A percentile compares a stretch with the other conserved stretches of the same genome.
These are phyloP conservation scores for Carallia pectinifolia DNA, from an alignment of 345 rosid genomes.

Conservation along the genomic window DNA sequence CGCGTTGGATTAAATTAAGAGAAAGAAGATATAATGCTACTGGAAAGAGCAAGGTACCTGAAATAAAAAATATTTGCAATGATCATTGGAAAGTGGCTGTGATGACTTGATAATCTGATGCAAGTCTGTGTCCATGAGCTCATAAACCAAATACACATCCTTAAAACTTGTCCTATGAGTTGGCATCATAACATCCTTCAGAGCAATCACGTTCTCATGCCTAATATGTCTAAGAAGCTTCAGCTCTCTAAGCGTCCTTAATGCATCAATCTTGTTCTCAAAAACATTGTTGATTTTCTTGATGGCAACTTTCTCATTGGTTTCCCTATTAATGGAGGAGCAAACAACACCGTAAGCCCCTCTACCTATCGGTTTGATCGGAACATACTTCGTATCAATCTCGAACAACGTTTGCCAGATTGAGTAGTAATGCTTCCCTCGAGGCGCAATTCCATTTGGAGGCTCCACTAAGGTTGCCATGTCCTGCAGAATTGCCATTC, in stretches of 20 bases:
- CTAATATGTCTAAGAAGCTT: constrained; percentile 72
- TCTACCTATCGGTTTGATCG: constrained; percentile 79
- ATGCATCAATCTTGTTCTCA: constrained; percentile 62
- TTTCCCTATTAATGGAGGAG: constrained; percentile 71
- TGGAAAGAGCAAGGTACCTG: constrained; percentile 41
- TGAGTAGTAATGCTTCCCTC: constrained; percentile 72
- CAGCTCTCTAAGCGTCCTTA: constrained; percentile 74
- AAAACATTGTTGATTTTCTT: constrained; percentile 76
- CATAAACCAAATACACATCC: constrained; percentile 84
- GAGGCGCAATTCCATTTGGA: constrained; percentile 49
- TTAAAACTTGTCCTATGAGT: constrained; percentile 57
- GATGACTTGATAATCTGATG: constrained; percentile 84
- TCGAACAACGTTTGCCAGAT: constrained; percentile 83
- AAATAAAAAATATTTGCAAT: constrained; percentile 74
- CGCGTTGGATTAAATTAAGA: neutral
- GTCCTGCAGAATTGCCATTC: constrained; percentile 22
- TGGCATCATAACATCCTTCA: constrained; percentile 84
- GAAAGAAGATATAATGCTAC: neutral
- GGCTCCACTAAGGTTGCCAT: constrained; percentile 85
- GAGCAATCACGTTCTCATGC: constrained; percentile 76
- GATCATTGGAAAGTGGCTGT: constrained; percentile 65
- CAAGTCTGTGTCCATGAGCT: constrained; percentile 81
- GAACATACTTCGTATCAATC: constrained; percentile 73
- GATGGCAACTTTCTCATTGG: constrained; percentile 76
- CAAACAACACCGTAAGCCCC: constrained; percentile 91